Evolutionary conservation across 108 stramenopile genomes (phyloP), one percentile per base, ranked within the genome.

Genomic region (Ochromonas danica): DNA sequence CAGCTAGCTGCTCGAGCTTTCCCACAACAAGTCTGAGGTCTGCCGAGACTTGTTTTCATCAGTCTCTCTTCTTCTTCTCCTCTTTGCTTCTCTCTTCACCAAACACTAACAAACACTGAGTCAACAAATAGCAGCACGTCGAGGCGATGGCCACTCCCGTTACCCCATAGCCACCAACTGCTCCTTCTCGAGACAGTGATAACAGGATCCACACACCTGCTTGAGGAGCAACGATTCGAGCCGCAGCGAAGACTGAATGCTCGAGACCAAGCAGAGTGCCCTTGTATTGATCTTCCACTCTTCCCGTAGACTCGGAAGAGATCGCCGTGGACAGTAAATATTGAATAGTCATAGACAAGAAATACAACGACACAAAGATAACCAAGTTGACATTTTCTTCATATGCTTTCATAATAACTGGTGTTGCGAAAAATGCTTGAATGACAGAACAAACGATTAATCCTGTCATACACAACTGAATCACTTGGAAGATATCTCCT

Each of bases 251-350:
- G 62, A 93, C 71, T 57, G 90, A 88, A 80, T 93, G 92, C 78
- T 93, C 91, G 71, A 93, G 82, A 30, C 91, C 92, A 10, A 93
- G 81, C 22, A 93, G 70, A 31, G 90, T 81, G n/a, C 92, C 92
- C 40, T 88, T 87, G 71, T 89, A 87, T 1, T 84, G 74, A 38
- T 82, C 67, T 0, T 75, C 62, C 0, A 91, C 92, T 0, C 80
- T 77, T 27, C 90, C 90, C 1, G 92, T 93, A 0, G 90, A 90
- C 45, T 87, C 85, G 33, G 89, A 90, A n/a, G 92, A 91, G 39
- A 93, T 70, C 2, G 89, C 84, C 0, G 92, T 93, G 39, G 92
- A 90, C 75, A 91, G 81, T 1, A 82, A 79, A 78, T 93, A 91
- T 30, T 75, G 72, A 22, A 40, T 17, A 38, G 33, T 70, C 36